Evolutionary conservation across 176 grass and related monocot species (phyloP), one percentile per base, ranked within the genome.

Genomic region (Ensete ventricosum): DNA sequence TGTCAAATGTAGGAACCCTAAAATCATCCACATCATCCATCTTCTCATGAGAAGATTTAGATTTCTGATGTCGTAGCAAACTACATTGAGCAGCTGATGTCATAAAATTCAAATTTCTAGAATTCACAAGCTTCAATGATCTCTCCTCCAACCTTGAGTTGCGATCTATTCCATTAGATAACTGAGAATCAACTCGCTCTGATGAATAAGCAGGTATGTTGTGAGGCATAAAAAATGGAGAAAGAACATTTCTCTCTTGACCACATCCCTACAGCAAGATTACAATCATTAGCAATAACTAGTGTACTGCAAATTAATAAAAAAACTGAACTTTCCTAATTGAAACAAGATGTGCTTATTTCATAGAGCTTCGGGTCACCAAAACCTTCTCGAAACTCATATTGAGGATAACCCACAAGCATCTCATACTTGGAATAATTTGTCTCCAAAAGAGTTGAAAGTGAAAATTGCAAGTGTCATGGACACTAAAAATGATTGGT

Each of bases 11-110:
- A 43, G 34, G 34, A 43, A 43, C 34, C 34, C 34, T 43, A 43
- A 43, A 43, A 43, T 96, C 89, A 67, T 96, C 89, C 51, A 83
- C 83, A 5, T 91, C 70, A 19, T 81, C 53, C 70, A 83, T 78
- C 59, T 73, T 88, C 50, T 72, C 64, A 9, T 57, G 72, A 67
- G 69, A 81, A 76, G 11, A 83, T 57, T 78, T 80, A 2, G 34
- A 69, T 43, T 78, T 78, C 64, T 84, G 67, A 82, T 14, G 52
- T 59, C 69, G 81, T 67, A 52, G 74, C 72, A 57, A 73, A 76
- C 60, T 80, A 73, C 79, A 85, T 65, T 83, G 80, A 66, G 85
- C 84, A 71, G 80, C 77, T 75, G 64, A 48, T 79, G 79, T 71
- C 64, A 52, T 22, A 66, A 34, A 69, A 55, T 52, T 14, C 60